A percentile compares a stretch with the other conserved stretches of the same genome.
phyloP scores from a whole-genome alignment of 345 rosid genomes.

The Aethionema arabicum region DNA sequence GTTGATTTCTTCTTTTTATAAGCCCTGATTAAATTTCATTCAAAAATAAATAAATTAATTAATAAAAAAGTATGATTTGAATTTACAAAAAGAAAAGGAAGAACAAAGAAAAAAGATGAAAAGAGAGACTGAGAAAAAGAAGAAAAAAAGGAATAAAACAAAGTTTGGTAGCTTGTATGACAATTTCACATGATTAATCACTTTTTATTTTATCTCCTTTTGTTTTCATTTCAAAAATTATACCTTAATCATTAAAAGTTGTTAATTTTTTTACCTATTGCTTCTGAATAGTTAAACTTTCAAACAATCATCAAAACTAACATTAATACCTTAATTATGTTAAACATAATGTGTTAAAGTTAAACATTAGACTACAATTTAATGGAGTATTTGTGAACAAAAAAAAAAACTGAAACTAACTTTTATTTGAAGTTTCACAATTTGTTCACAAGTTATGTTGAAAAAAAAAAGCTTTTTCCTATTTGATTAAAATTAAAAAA shows the following conservation, averaged over 20 bases:
- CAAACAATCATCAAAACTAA: too few relatives aligned
- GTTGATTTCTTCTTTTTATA: constrained; percentile 40
- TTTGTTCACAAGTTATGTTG: too few relatives aligned
- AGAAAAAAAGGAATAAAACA: constrained; percentile 31
- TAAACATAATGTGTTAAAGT: too few relatives aligned
- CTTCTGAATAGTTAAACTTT: too few relatives aligned
- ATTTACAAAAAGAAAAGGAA: constrained; percentile 21
- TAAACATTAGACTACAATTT: too few relatives aligned
- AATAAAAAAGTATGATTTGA: background rate
- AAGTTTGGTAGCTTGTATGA: constrained; percentile 35
- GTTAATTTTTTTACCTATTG: background rate
- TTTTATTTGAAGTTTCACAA: too few relatives aligned
- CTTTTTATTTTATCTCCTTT: constrained; percentile 30
- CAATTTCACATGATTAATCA: constrained; percentile 37
- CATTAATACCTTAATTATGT: too few relatives aligned
- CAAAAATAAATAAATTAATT: constrained; percentile 34
- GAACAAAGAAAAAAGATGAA: constrained; percentile 37
- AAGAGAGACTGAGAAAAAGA: constrained; percentile 28
- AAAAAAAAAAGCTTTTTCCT: too few relatives aligned
- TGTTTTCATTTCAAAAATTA: constrained; percentile 28
- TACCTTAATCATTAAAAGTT: constrained; percentile 32
- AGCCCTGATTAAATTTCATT: constrained; percentile 39
- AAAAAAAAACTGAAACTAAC: too few relatives aligned
- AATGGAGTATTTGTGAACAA: too few relatives aligned
- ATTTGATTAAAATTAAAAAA: too few relatives aligned